phyloP scores from a whole-genome alignment of 2,329 filamentous ascomycete species.

The Phialemoniopsis sp. region DNA sequence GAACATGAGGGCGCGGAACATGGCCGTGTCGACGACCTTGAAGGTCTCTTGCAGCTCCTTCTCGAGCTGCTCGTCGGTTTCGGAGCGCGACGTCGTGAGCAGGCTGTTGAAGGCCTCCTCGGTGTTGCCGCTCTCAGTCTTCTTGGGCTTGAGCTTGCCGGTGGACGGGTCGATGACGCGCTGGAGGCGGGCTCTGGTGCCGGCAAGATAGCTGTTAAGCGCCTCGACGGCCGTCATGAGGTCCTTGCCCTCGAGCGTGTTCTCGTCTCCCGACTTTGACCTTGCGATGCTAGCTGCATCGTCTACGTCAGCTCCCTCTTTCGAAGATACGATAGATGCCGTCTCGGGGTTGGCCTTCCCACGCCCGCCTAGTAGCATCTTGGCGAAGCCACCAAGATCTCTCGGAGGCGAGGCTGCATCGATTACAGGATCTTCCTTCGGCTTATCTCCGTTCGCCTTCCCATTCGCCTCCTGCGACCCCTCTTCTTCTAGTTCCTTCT shows the following conservation, averaged over 20 bases:
- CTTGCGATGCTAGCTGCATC: conserved; percentile 50
- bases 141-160: conserved; percentile 53
- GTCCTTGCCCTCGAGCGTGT: conserved; percentile 71
- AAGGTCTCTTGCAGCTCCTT: conserved; percentile 72
- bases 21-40: conserved; percentile 83
- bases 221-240: conserved; percentile 77
- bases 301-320: conserved; percentile 47
- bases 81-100: conserved; percentile 38
- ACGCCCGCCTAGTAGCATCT: conserved; percentile 43
- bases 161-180: conserved; percentile 58
- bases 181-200: conserved; percentile 67
- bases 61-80: conserved; percentile 60
- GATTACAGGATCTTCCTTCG: conserved; percentile 13
- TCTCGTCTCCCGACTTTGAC: conserved; percentile 42
- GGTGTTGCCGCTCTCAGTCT: conserved; percentile 34
- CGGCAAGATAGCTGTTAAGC: conserved; percentile 82
- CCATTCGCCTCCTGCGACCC: conserved; percentile 12
- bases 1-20: conserved; percentile 95
- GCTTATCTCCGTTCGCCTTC: conserved; percentile 24
- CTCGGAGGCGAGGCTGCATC: conserved; percentile 28
- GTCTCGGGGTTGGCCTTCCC: conserved; percentile 46
- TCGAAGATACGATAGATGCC: conserved; percentile 57
- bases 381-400: conserved; percentile 43
- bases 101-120: conserved; percentile 49
- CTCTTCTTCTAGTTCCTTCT: conserved; percentile 26